Evolutionary conservation across 305 asterid genomes (phyloP).

Genomic region (Fraxinus ornus): DNA sequence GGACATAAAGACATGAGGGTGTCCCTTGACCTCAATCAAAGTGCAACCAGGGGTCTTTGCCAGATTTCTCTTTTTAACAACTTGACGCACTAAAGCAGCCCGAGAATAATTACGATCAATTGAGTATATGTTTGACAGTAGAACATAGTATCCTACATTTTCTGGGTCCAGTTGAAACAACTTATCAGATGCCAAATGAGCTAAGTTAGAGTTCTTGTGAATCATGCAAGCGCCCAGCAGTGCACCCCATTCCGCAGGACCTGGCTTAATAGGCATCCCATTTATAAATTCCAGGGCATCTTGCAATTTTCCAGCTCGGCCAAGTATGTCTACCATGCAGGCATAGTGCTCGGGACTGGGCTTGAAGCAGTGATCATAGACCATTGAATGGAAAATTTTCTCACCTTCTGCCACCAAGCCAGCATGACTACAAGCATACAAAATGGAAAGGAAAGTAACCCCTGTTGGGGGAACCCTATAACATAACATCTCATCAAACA

Average conservation of each 20-base stretch:
- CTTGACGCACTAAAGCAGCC: conserved; percentile 68
- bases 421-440: conserved; percentile 84
- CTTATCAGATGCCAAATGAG: conserved; percentile 60
- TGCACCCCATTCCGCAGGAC: conserved; percentile 86
- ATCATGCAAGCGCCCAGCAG: conserved; percentile 77
- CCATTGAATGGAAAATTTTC: conserved; percentile 54
- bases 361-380: conserved; percentile 47
- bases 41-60: conserved; percentile 78
- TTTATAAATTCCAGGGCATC: conserved; percentile 59
- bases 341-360: conserved; percentile 75
- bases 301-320: conserved; percentile 68
- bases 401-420: conserved; percentile 82
- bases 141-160: conserved; percentile 67
- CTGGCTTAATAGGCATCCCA: conserved; percentile 58
- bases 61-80: conserved; percentile 54
- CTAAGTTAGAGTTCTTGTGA: conserved; percentile 63
- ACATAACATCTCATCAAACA: conserved; percentile 53
- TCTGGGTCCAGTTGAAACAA: conserved; percentile 66
- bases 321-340: conserved; percentile 82
- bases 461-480: conserved; percentile 49
- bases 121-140: conserved; percentile 73
- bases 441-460: conserved; percentile 59
- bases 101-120: conserved; percentile 52
- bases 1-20: conserved; percentile 62
- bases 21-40: conserved; percentile 69